These are phyloP conservation scores for Lactuca sativa DNA, from an alignment of 129 eudicot species.

Conservation along the genomic window DNA sequence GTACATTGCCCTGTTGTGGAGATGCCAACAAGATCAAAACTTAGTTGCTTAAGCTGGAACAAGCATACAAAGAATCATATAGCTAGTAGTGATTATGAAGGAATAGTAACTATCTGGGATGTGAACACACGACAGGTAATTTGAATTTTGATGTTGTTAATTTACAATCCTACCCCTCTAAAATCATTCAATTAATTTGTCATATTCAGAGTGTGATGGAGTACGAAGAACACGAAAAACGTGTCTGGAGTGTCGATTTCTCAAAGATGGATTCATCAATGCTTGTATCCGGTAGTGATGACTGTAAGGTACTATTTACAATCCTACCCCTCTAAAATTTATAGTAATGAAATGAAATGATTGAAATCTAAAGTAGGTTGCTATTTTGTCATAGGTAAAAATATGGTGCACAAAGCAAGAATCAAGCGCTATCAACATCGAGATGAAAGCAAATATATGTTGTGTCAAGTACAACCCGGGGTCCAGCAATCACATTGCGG, in stretches of 20 bases:
- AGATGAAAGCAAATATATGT: slow-evolving; percentile 76
- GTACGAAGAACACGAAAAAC: slow-evolving; percentile 74
- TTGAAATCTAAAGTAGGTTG: not conserved
- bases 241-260: slow-evolving; percentile 79
- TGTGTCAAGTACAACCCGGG: slow-evolving; percentile 79
- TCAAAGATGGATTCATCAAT: slow-evolving; percentile 63
- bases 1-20: slow-evolving; percentile 69
- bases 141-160: slow-evolving; percentile 4
- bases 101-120: slow-evolving; percentile 73
- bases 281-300: slow-evolving; percentile 82
- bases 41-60: slow-evolving; percentile 84
- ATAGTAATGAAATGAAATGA: no score
- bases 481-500: slow-evolving; percentile 66
- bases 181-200: slow-evolving; percentile 15
- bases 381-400: slow-evolving; percentile 46
- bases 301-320: slow-evolving; percentile 51
- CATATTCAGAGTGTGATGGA: slow-evolving; percentile 62
- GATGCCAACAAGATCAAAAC: slow-evolving; percentile 69
- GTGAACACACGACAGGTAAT: slow-evolving; percentile 60
- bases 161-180: slow-evolving; percentile 7
- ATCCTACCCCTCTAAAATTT: no score
- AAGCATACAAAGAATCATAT: slow-evolving; percentile 61
- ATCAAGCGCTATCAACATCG: slow-evolving; percentile 66
- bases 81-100: slow-evolving; percentile 81
- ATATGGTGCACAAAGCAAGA: slow-evolving; percentile 73